These are phyloP conservation scores for Pleurotus giganteus DNA, from an alignment of 768 basidiomycete genomes.

Conservation along the genomic window DNA sequence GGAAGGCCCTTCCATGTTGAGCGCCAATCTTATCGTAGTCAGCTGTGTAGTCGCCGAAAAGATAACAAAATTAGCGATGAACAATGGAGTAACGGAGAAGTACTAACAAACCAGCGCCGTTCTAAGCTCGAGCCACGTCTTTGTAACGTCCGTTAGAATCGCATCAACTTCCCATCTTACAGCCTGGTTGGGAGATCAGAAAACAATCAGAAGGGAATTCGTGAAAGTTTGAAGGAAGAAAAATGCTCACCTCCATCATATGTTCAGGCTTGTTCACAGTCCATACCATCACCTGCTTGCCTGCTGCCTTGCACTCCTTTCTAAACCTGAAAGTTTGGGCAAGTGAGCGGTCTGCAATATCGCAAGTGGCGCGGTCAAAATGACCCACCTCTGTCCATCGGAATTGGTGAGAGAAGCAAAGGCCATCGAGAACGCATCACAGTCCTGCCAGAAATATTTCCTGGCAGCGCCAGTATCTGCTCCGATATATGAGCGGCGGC, in stretches of 20 bases:
- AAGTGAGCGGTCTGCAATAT: background rate
- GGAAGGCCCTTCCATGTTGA: slow-evolving; percentile 64
- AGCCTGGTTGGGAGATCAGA: slow-evolving; percentile 39
- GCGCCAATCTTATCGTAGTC: slow-evolving; percentile 67
- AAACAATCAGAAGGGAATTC: background rate
- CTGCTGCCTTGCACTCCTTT: slow-evolving; percentile 70
- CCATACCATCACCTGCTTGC: slow-evolving; percentile 92
- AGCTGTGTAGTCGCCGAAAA: slow-evolving; percentile 29
- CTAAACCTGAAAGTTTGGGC: slow-evolving; percentile 56
- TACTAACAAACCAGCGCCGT: slow-evolving; percentile 52
- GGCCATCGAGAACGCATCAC: slow-evolving; percentile 82
- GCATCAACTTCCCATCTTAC: slow-evolving; percentile 78
- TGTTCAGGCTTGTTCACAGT: slow-evolving; percentile 89
- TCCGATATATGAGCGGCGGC: slow-evolving; percentile 85
- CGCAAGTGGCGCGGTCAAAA: background rate
- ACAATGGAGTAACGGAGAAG: background rate
- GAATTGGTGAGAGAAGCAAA: slow-evolving; percentile 69
- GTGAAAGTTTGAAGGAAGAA: background rate
- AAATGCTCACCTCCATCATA: slow-evolving; percentile 77
- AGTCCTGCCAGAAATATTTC: slow-evolving; percentile 86
- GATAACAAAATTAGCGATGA: background rate
- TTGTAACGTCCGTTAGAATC: slow-evolving; percentile 76
- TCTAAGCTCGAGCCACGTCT: slow-evolving; percentile 65
- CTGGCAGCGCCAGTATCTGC: slow-evolving; percentile 67
- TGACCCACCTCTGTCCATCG: slow-evolving; percentile 71